Conservation (phyloP, 306 rosid genomes). For the Glycine latifolia region DNA sequence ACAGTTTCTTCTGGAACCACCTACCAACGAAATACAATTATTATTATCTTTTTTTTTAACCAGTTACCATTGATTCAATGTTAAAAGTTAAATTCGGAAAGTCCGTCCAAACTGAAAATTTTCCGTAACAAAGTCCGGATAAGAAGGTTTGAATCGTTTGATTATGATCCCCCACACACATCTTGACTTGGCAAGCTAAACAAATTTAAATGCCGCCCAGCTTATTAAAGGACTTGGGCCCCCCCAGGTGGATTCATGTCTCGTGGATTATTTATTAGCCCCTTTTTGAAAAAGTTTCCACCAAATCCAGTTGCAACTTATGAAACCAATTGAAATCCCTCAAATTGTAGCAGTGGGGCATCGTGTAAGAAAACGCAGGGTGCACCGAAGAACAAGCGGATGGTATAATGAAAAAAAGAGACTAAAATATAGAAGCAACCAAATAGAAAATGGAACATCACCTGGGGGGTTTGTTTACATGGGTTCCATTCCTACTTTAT, state of each 20-base stretch:
- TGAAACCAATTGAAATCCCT: not conserved
- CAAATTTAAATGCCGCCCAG: constrained; percentile 28
- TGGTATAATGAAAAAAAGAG: not conserved
- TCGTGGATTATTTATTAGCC: constrained; percentile 16
- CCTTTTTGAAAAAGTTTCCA: constrained; percentile 18
- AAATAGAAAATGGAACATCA: constrained; percentile 49
- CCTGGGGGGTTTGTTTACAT: constrained; percentile 11
- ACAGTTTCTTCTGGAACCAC: not conserved
- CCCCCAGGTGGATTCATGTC: constrained; percentile 26
- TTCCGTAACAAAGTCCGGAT: no score
- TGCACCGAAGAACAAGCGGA: not conserved
- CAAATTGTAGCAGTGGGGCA: constrained; percentile 33
- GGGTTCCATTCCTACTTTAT: constrained; percentile 42
- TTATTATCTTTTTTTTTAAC: not conserved
- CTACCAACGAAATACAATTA: not conserved
- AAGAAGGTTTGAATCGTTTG: no score
- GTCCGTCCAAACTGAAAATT: not conserved
- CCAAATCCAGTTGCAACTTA: constrained; percentile 3
- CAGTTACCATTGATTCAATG: not conserved
- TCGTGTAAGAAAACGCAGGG: not conserved
- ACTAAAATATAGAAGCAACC: constrained; percentile 39
- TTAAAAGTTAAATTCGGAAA: not conserved
- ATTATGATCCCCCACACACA: not conserved
- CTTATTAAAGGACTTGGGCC: constrained; percentile 37
- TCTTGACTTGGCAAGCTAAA: not conserved